phyloP scores from a whole-genome alignment of 106 monocot species.

The Platanthera zijinensis region DNA sequence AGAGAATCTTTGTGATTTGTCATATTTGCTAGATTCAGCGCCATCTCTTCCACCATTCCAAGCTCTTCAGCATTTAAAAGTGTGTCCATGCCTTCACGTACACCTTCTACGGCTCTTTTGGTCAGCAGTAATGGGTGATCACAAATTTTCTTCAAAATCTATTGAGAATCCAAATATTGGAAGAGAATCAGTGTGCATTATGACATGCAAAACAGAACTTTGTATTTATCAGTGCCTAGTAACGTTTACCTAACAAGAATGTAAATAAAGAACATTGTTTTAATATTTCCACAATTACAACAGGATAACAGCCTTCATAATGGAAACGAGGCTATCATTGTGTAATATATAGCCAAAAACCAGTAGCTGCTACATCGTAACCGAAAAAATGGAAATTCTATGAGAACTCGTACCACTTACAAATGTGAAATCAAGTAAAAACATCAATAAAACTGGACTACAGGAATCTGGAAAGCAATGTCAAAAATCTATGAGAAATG shows the following conservation, averaged over 20 bases:
- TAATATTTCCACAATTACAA: background rate
- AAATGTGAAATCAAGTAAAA: too few relatives aligned
- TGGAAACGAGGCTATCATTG: background rate
- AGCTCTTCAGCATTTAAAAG: conserved; percentile 79
- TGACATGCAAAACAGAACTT: background rate
- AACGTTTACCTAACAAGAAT: background rate
- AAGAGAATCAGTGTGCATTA: background rate
- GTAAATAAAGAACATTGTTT: background rate
- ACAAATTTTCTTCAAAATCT: conserved; percentile 99
- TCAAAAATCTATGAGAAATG: too few relatives aligned
- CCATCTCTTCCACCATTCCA: conserved; percentile 76
- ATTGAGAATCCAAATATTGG: conserved; percentile 2
- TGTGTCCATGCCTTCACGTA: conserved; percentile 86
- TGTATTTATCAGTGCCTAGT: background rate
- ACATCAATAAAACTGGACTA: too few relatives aligned
- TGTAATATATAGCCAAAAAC: background rate
- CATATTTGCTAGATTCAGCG: conserved; percentile 52
- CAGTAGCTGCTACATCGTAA: background rate
- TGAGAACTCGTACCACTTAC: too few relatives aligned
- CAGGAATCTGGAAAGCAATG: too few relatives aligned
- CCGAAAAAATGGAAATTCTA: background rate
- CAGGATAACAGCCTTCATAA: background rate
- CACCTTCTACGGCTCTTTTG: conserved; percentile 82
- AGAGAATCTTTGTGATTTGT: conserved; percentile 20
- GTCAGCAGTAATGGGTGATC: conserved; percentile 92